These are phyloP conservation scores for Clonostachys sp. DNA, from an alignment of 2,329 filamentous ascomycete species.

Conservation along the genomic window DNA sequence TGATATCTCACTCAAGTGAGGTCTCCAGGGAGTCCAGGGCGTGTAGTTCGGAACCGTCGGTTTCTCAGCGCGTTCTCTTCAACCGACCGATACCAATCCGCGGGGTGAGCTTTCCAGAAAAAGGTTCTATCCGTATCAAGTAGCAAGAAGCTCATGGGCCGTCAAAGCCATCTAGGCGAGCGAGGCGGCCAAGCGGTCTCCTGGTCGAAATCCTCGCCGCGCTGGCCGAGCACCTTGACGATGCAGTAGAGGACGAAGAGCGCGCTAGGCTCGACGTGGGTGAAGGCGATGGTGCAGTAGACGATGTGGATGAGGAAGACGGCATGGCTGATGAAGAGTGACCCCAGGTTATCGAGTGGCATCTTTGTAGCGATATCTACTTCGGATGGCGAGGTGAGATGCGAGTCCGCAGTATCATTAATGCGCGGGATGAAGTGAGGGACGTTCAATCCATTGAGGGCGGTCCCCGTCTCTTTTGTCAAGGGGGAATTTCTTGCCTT, in stretches of 20 bases:
- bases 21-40: no score
- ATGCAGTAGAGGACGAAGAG: constrained; percentile 42
- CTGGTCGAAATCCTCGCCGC: constrained; percentile 32
- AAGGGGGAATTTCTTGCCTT: constrained; percentile 3
- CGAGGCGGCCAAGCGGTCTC: background rate
- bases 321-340: constrained; percentile 44
- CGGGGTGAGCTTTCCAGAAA: no score
- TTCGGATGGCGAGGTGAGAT: no score
- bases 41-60: no score
- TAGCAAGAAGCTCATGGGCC: background rate
- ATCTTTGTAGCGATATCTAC: constrained; percentile 17
- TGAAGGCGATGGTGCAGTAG: constrained; percentile 46
- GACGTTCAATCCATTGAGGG: no score
- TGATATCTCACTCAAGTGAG: no score
- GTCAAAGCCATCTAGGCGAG: background rate
- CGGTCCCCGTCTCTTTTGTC: no score
- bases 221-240: constrained; percentile 38
- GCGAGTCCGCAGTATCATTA: no score
- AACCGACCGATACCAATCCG: no score
- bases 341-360: constrained; percentile 47
- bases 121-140: no score
- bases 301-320: constrained; percentile 50
- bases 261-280: constrained; percentile 40
- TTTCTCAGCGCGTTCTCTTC: no score
- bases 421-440: no score